phyloP scores from a whole-genome alignment of 805 yeast species.

The Hanseniaspora clermontiae region DNA sequence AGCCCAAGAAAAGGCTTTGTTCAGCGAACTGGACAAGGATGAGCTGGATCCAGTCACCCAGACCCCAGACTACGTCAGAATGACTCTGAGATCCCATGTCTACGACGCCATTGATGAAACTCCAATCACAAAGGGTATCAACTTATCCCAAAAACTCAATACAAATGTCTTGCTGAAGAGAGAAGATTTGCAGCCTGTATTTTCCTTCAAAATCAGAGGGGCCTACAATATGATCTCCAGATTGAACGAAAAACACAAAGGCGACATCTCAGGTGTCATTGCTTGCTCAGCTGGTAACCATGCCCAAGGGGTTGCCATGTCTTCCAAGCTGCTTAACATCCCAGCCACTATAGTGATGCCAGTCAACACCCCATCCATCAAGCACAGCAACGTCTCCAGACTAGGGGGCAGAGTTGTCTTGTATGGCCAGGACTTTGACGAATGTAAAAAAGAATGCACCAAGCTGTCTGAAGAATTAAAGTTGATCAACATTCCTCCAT shows the following conservation, averaged over 20 bases:
- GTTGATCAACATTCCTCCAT: constrained; percentile 89
- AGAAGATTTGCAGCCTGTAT: constrained; percentile 89
- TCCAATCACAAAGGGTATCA: constrained; percentile 65
- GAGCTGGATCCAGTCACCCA: constrained; percentile 46
- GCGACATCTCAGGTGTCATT: constrained; percentile 55
- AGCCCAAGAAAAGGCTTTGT: constrained; percentile 15
- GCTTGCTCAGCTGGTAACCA: constrained; percentile 99
- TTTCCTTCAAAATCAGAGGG: constrained; percentile 91
- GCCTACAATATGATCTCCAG: constrained; percentile 96
- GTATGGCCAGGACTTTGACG: constrained; percentile 86
- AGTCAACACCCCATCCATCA: constrained; percentile 87
- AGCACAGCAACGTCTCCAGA: constrained; percentile 79
- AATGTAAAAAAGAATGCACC: constrained; percentile 84
- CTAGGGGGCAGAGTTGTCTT: constrained; percentile 90
- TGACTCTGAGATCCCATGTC: constrained; percentile 82
- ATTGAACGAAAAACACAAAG: constrained; percentile 34
- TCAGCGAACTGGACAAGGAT: constrained; percentile 26
- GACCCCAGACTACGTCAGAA: constrained; percentile 82
- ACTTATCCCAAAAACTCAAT: constrained; percentile 61
- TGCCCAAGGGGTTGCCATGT: constrained; percentile 96
- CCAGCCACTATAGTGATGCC: constrained; percentile 99
- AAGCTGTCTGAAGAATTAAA: constrained; percentile 58
- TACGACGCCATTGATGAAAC: constrained; percentile 91
- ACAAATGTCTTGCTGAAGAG: constrained; percentile 71
- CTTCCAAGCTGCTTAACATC: constrained; percentile 71